Conservation (phyloP, 768 basidiomycete species). For the Tricholoma hemisulphureum region DNA sequence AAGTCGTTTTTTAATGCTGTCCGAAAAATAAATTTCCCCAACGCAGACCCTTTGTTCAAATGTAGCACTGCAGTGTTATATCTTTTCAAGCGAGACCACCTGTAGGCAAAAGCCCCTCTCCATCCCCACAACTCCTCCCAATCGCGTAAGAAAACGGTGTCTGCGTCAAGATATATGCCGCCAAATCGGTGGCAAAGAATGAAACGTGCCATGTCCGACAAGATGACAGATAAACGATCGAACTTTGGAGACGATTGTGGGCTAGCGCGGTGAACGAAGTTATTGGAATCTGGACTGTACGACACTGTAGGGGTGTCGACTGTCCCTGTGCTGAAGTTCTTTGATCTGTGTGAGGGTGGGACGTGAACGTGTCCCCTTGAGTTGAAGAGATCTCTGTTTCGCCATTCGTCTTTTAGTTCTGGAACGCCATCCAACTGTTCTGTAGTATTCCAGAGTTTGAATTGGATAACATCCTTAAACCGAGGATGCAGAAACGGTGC, state of each 20-base stretch:
- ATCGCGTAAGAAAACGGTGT: slow-evolving; percentile 92
- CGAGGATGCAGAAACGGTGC: slow-evolving; percentile 91
- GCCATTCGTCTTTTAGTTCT: slow-evolving; percentile 90
- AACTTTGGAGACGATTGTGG: slow-evolving; percentile 84
- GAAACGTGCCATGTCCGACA: slow-evolving; percentile 97
- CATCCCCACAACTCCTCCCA: slow-evolving; percentile 99
- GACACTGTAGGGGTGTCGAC: not conserved
- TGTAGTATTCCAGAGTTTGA: slow-evolving; percentile 98
- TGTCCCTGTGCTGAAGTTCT: not conserved
- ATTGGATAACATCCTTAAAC: slow-evolving; percentile 90
- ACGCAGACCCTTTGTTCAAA: slow-evolving; percentile 87
- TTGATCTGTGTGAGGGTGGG: slow-evolving; percentile 40
- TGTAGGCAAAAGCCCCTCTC: slow-evolving; percentile 94
- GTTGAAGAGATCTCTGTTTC: slow-evolving; percentile 82
- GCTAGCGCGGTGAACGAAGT: slow-evolving; percentile 69
- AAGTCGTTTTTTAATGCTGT: slow-evolving; percentile 91
- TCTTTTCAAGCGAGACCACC: slow-evolving; percentile 89
- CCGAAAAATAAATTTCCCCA: slow-evolving; percentile 91
- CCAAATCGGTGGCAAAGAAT: slow-evolving; percentile 96
- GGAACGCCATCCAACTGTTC: slow-evolving; percentile 91
- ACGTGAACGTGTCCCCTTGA: slow-evolving; percentile 77
- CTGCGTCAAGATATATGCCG: slow-evolving; percentile 95
- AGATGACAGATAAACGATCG: slow-evolving; percentile 87
- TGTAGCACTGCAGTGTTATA: slow-evolving; percentile 97
- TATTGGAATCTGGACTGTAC: slow-evolving; percentile 41